Evolutionary conservation across 2,329 filamentous ascomycete genomes (phyloP), one percentile per base, ranked within the genome.

Genomic region (Aspergillus alliaceus): DNA sequence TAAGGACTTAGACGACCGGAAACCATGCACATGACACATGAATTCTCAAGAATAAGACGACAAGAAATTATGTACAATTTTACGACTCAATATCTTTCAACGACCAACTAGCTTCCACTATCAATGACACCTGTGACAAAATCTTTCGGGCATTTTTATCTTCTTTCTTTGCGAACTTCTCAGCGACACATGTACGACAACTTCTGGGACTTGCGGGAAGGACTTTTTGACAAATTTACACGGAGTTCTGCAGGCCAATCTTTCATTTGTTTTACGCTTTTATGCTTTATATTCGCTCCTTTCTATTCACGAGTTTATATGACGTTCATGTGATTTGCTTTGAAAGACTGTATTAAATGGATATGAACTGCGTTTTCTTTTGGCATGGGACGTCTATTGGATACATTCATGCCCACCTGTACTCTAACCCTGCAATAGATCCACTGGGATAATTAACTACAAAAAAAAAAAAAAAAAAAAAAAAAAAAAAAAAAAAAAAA

Each of bases 61-160:
- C 56, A 64, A 57, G 60, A 65, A 47, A 63, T 50, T 51, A 66
- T 66, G 64, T 66, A 62, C 62, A 63, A 64, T 60, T 59, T 56
- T 53, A 58, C 53, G 44, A 64, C 52, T 44, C 29, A 59, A 29
- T 32, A 57, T 44, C 50, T 49, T 50, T 52, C 44, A 29, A 56
- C 54, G 54, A 59, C 54, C 25, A 59, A 50, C 32, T 47, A 29
- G n/a, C n/a, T n/a, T 54, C 52, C 48, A 51, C 42, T 59, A 35
- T 49, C 51, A 52, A 54, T 55, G 53, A 53, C 34, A 48, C 50
- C 48, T 60, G 53, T 60, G 53, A 56, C 53, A 59, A 58, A 55
- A 59, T 14, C 35, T 55, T 57, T 54, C 51, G 51, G 56, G 56
- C 18, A 58, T 57, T 58, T 53, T 48, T 44, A 58, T 42, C 56